phyloP scores from a whole-genome alignment of 352 stramenopile species.

The Phytopythium sindhum region DNA sequence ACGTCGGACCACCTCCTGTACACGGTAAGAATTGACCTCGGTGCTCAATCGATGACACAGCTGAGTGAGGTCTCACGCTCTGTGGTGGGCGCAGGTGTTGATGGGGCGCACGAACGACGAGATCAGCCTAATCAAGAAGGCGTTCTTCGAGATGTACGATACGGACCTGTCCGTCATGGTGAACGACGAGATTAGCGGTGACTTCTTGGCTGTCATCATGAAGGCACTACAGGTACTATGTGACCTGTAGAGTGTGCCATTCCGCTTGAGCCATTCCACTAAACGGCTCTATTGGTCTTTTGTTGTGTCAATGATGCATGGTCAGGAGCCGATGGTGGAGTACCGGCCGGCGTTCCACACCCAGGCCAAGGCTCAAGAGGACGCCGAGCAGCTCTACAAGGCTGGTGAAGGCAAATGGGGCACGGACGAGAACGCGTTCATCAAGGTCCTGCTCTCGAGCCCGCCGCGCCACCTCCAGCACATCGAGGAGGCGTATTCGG shows the following conservation, averaged over 20 bases:
- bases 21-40: slow-evolving; percentile 13
- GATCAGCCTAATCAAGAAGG: slow-evolving; percentile 46
- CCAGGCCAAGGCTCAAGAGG: slow-evolving; percentile 51
- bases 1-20: slow-evolving; percentile 64
- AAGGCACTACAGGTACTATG: slow-evolving; percentile 35
- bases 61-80: background rate
- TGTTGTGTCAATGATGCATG: background rate
- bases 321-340: slow-evolving; percentile 30
- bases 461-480: slow-evolving; percentile 56
- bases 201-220: slow-evolving; percentile 53
- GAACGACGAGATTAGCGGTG: slow-evolving; percentile 38
- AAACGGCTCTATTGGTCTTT: background rate
- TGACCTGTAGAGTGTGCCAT: background rate
- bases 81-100: slow-evolving; percentile 16
- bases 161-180: slow-evolving; percentile 45
- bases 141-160: slow-evolving; percentile 52
- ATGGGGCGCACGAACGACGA: slow-evolving; percentile 53
- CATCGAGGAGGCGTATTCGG: slow-evolving; percentile 52
- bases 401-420: slow-evolving; percentile 76
- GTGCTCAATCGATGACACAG: background rate
- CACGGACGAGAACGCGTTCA: slow-evolving; percentile 65
- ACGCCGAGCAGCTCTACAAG: slow-evolving; percentile 69
- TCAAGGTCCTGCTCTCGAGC: slow-evolving; percentile 57
- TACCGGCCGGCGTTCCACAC: slow-evolving; percentile 58
- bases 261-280: slow-evolving; percentile 2